Conservation (phyloP, 495 filamentous ascomycete genomes). For the Saxispiralis lemnorum region DNA sequence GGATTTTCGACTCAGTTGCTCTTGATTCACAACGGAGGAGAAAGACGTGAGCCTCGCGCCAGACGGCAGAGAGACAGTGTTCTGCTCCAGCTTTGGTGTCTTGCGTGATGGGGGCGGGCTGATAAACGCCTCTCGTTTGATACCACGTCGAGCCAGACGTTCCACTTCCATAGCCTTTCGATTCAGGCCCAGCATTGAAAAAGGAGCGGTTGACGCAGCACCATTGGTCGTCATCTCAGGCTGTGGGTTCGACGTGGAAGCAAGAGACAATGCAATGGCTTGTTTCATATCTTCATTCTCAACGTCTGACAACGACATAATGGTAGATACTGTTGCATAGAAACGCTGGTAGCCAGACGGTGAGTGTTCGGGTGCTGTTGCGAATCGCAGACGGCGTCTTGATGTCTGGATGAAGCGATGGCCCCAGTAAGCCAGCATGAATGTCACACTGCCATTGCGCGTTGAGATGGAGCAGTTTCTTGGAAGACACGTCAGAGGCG, state of each 20-base stretch:
- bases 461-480: too few relatives aligned
- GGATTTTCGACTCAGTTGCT: constrained; percentile 9
- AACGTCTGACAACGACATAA: constrained; percentile 15
- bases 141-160: constrained; percentile 44
- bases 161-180: constrained; percentile 77
- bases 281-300: constrained; percentile 19
- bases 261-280: constrained; percentile 22
- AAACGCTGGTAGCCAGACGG: neutral
- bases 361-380: too few relatives aligned
- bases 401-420: too few relatives aligned
- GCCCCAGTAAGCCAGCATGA: too few relatives aligned
- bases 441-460: too few relatives aligned
- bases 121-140: constrained; percentile 30
- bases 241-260: neutral
- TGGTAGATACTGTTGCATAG: constrained; percentile 1
- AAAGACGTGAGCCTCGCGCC: constrained; percentile 10
- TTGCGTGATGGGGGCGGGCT: constrained; percentile 25
- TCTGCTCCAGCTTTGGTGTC: constrained; percentile 7
- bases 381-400: too few relatives aligned
- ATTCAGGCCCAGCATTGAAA: constrained; percentile 34
- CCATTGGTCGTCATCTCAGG: neutral
- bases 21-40: constrained; percentile 4
- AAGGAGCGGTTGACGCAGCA: constrained; percentile 13
- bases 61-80: constrained; percentile 13
- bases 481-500: too few relatives aligned